Evolutionary conservation across 768 basidiomycete species (phyloP), one percentile per base, ranked within the genome.

Genomic region (Galerina sulciceps): DNA sequence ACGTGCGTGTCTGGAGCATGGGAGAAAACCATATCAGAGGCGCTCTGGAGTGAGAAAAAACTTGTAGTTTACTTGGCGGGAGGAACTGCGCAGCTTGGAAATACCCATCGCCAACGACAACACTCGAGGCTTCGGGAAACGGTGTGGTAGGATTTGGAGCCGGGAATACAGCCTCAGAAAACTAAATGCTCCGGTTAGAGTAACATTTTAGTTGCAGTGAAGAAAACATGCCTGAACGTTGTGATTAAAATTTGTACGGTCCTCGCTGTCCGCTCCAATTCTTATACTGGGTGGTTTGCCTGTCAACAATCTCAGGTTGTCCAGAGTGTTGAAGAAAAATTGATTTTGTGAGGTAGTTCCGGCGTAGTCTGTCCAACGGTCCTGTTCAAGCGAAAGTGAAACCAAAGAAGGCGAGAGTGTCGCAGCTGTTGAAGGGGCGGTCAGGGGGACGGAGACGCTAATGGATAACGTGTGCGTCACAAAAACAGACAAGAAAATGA

Each of bases 381-480:
- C 88, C 69, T 87, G 83, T 64, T 89, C 89, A 53, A 90, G 81
- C 31, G 88, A 90, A 62, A 89, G 81, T 0, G 85, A 87, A 23
- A 89, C 62, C 11, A 88, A 71, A 10, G 81, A 81, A 6, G 78
- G 76, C 15, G 55, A 53, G 37, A 61, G 51, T 13, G 42, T 49
- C 13, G 52, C 50, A 14, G 60, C 56, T 11, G 55, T 14, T 17
- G 60, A 57, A 8, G 55, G 56, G 4, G 51, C 51, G 8, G 46
- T 23, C 20, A 47, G 43, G 22, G 51, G 48, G 11, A 57, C 37
- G 10, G 56, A 53, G 10, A 56, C 56, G 45, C 37, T 54, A 38
- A 59, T 20, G 20, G 45, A 41, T 23, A 31, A 41, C 2, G 31
- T 46, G n/a, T 40, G 44, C n/a, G 22, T 31, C 11, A 43, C 59